Base-by-base conservation (phyloP, 371 early-diverging fungal species). In the Lichtheimia ramosa region DNA sequence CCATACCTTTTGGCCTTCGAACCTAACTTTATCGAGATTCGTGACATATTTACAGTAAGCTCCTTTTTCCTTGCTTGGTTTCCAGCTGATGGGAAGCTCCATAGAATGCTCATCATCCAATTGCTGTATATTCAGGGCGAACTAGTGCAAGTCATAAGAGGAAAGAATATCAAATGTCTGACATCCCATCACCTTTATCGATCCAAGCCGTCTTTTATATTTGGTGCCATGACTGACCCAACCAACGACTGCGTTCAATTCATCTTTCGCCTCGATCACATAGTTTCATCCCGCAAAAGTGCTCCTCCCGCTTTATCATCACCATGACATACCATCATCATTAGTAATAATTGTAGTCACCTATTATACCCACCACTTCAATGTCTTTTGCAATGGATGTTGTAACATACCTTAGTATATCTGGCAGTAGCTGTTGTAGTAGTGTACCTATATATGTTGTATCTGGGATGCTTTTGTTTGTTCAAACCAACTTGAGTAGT, bases 141-240 rank as follows among this genome's bases (percentile, higher is more conserved):
- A 41, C 65, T 82, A 42, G 81, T 74, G 25, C 86, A 85, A 66
- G 75, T 85, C 12, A 81, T 85, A 48, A 75, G 73, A 18, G 82
- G 82, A 3, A 64, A 70, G 13, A 74, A 80, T 49, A 73, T 83
- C 40, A 73, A 74, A 12, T 81, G 73, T 50, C 69, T 85, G 15
- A 55, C 40, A n/a, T 51, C 24, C 7, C 71, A 78, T 42, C 56
- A 68, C 54, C 59, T 65, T 3, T 54, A 65, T 21, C 54, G 54
- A 39, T 51, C 52, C 12, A 54, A 55, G 16, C 7, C 43, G 12
- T 58, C 61, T 4, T 41, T 63, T 7, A 52, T 65, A 10, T 64
- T 62, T 54, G 71, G 64, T 27, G 54, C 56, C 41, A 71, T 71
- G 71, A 62, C 71, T 4, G 68, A 71, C 50, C 60, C 65, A 42